Base-by-base conservation (phyloP, 1,284 basidiomycete genomes). In the Apiotrichum brassicae region DNA sequence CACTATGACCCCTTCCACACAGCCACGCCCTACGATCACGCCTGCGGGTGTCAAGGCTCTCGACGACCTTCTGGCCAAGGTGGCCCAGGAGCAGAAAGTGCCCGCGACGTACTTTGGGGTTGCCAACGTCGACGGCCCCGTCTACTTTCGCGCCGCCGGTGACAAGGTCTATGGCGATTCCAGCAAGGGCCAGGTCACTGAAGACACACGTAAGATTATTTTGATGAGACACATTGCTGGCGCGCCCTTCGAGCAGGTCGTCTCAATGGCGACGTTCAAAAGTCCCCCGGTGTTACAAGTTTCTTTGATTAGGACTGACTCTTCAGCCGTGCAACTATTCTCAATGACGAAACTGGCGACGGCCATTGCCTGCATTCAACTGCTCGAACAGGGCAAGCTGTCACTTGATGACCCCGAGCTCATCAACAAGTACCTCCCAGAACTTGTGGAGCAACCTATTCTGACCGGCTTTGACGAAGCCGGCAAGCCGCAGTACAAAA, bases 321-420 rank as follows among this genome's bases (percentile, higher is more conserved):
- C 26, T n/a, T 2, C 46, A 66, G 66, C 51, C 2, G 48, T 64
- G 4, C 62, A 68, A 52, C 46, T 66, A 19, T 66, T 65, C 49
- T 68, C 65, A 2, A 61, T 60, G 54, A 63, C 63, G 40, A 71
- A 69, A 54, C 56, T 69, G 3, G 59, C 68, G 19, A 43, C 46
- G 13, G 16, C 50, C 12, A 20, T 56, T 6, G 44, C 51, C 0
- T 41, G 33, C 0, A 46, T 57, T 12, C 51, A 53, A 35, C 55
- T 57, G n/a, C 45, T 53, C n/a, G 55, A 53, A 9, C 23, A 34
- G 19, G 55, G 55, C 38, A 40, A 43, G 35, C 34, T 57, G 7
- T 13, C 42, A 5, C 43, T 70, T 18, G 65, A 70, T 43, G 59
- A 60, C 50, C 43, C 54, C 18, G 45, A 36, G 32, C 23, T 49